Conservation (phyloP, 768 basidiomycete species). For the Pisolithus marmoratus region DNA sequence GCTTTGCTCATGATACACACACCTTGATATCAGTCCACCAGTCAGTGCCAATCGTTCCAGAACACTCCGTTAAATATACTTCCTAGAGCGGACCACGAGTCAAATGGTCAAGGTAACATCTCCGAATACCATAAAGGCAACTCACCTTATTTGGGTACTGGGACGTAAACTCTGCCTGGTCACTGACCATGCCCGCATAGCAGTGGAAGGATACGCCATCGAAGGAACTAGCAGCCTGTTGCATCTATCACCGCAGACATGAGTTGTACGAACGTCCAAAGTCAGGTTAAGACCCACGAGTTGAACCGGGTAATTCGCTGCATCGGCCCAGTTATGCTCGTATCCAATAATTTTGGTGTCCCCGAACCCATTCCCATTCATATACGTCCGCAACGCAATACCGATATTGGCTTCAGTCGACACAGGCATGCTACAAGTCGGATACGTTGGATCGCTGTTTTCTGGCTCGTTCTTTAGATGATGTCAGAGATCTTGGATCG, state of each 20-base stretch:
- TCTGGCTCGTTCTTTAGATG: constrained; percentile 45
- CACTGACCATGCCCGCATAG: constrained; percentile 48
- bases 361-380: constrained; percentile 59
- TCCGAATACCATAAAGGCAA: background rate
- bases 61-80: constrained; percentile 55
- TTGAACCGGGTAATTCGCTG: constrained; percentile 56
- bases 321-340: constrained; percentile 73
- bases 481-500: background rate
- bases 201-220: constrained; percentile 71
- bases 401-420: constrained; percentile 56
- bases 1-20: constrained; percentile 4
- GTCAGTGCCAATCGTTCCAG: constrained; percentile 58
- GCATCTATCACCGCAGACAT: constrained; percentile 36
- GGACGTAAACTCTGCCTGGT: constrained; percentile 53
- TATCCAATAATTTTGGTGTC: constrained; percentile 59
- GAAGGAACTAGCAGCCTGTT: constrained; percentile 49
- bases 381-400: constrained; percentile 45
- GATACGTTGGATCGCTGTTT: constrained; percentile 61
- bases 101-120: background rate
- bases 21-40: constrained; percentile 84
- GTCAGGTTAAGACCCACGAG: constrained; percentile 29
- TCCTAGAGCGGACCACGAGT: constrained; percentile 11
- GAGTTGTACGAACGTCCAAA: background rate
- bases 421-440: constrained; percentile 52
- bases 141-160: constrained; percentile 48